These are phyloP conservation scores for Penicillium silybi DNA, from an alignment of 495 filamentous ascomycete species.

Conservation along the genomic window DNA sequence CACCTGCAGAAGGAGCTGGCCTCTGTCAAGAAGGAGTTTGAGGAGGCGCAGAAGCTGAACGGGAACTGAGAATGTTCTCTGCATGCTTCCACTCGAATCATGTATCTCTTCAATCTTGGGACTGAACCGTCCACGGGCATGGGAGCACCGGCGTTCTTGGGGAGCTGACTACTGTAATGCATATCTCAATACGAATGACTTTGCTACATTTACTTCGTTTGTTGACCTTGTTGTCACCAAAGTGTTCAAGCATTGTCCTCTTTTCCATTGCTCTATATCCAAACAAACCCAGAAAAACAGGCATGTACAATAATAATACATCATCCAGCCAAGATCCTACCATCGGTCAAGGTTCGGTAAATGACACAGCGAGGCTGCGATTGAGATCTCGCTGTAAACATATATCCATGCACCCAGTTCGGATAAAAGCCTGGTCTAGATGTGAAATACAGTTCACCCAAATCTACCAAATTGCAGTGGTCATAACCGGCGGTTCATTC, in stretches of 20 bases:
- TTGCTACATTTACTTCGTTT: constrained; percentile 1
- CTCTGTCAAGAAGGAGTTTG: constrained; percentile 72
- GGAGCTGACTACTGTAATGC: constrained; percentile 21
- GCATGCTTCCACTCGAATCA: neutral
- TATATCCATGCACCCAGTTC: neutral
- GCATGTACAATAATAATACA: constrained; percentile 41
- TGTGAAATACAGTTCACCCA: neutral
- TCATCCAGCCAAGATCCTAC: constrained; percentile 4
- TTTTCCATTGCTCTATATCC: constrained; percentile 21
- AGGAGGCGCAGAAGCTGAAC: constrained; percentile 61
- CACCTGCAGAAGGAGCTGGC: constrained; percentile 80
- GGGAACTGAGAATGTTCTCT: constrained; percentile 9
- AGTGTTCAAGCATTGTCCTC: constrained; percentile 12
- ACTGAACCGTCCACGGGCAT: constrained; percentile 17
- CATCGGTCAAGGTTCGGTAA: neutral
- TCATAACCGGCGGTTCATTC: constrained; percentile 7
- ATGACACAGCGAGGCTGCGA: neutral
- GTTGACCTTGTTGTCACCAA: neutral
- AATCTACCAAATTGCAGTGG: constrained; percentile 2
- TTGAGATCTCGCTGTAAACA: neutral
- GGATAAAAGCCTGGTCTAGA: neutral
- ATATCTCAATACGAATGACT: constrained; percentile 21
- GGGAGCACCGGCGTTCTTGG: constrained; percentile 28
- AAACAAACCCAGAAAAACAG: constrained; percentile 17
- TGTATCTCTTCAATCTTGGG: constrained; percentile 4